Evolutionary conservation across 2,329 filamentous ascomycete species (phyloP).

Genomic region (Endoconidiophora polonica): DNA sequence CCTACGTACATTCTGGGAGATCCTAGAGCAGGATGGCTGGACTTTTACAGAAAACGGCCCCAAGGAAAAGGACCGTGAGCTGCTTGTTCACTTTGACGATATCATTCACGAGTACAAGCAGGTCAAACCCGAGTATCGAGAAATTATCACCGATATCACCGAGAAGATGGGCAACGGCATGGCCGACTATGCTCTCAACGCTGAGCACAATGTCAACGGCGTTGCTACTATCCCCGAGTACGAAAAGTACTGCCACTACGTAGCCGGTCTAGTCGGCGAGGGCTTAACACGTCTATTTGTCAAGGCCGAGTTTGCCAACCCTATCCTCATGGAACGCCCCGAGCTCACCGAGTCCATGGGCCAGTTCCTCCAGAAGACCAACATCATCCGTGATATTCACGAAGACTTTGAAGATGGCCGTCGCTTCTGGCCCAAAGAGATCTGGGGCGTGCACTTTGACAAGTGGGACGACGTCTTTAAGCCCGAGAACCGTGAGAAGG

Average conservation of each 20-base stretch:
- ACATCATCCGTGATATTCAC: constrained; percentile 90
- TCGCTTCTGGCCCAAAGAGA: constrained; percentile 87
- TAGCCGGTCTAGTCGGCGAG: constrained; percentile 95
- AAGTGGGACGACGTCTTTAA: constrained; percentile 83
- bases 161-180: constrained; percentile 95
- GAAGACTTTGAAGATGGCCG: constrained; percentile 81
- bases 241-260: constrained; percentile 94
- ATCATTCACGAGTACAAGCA: constrained; percentile 77
- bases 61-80: constrained; percentile 83
- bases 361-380: constrained; percentile 93
- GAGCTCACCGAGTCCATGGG: constrained; percentile 90
- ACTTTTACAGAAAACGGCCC: constrained; percentile 72
- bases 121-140: constrained; percentile 68
- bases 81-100: constrained; percentile 82
- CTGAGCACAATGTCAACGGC: constrained; percentile 62
- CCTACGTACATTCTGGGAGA: constrained; percentile 63
- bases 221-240: constrained; percentile 78
- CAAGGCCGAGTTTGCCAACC: constrained; percentile 70
- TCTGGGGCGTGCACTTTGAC: constrained; percentile 91
- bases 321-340: constrained; percentile 60
- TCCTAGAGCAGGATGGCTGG: constrained; percentile 75
- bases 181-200: constrained; percentile 84
- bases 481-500: constrained; percentile 57
- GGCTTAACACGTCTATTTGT: constrained; percentile 84
- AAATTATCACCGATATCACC: constrained; percentile 84